Base-by-base conservation (phyloP, 257 asterid species). In the Marsdenia floribunda region DNA sequence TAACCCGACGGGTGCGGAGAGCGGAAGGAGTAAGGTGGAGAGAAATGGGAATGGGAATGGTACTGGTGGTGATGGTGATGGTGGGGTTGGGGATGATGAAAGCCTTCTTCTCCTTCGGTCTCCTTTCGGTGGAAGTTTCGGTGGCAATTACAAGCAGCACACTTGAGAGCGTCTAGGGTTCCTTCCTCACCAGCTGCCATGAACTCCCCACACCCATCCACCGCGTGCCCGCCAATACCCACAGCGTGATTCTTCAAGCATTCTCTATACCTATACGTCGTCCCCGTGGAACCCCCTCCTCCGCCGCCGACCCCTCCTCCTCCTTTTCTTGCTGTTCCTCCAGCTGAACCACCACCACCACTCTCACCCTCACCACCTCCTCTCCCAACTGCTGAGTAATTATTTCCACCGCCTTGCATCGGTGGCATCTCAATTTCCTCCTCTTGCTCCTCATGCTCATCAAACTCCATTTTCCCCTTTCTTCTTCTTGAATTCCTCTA, bases 71-170 rank as follows among this genome's bases (percentile, higher is more conserved):
- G 72, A 7, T 52, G 60, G 18, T 73, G 75, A 40, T 75, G 86
- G 3, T 73, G 81, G 26, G 33, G 71, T 14, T 52, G 68, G n/a
- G 78, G 70, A 19, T 80, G 84, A 67, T 80, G 75, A 21, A 78
- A 78, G 0, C 66, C 71, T 64, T 71, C 80, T 64, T 71, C 80
- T 9, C 80, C 77, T 14, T 40, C 88, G 4, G 42, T 22, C 54
- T 88, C 97, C 50, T 87, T 85, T 7, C 96, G 88, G 93, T 91
- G 97, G 86, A 91, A 91, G 70, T 91, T 91, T 5, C 97, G 93
- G 88, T 91, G 97, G 87, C 96, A 91, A 72, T 61, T 73, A 82
- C 97, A 91, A 68, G 96, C 96, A 29, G 96, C 96, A 81, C 97
- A 91, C 78, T 65, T 78, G 33, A 91, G 89, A 3, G 89, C 82